Base-by-base conservation (phyloP, 441 rosid genomes). In the Adansonia rubrostipa region DNA sequence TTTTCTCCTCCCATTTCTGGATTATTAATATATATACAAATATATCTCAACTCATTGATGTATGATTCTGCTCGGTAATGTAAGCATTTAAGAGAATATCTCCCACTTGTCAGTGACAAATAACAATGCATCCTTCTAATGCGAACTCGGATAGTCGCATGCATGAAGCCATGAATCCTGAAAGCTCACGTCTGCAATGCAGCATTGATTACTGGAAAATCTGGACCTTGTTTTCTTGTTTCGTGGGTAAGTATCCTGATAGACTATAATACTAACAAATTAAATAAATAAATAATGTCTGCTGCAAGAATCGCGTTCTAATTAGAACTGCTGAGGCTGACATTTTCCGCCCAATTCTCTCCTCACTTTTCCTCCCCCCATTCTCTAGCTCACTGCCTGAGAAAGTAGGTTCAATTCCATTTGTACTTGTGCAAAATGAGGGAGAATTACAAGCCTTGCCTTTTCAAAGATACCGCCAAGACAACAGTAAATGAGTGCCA, bases 1-100 rank as follows among this genome's bases (percentile, higher is more conserved):
- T 54, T 54, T 56, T 54, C 75, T 54, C 58, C 62, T 40, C 19
- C 15, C 33, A 17, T 71, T 71, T 28, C 60, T 15, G 45, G 61
- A 60, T 60, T 20, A 2, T 36, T 36, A 36, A 45, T 45, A 10
- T 36, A 36, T 36, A 36, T 36, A 36, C 40, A 36, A 33, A 33
- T 36, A 36, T 36, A 36, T 36, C 40, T 4, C 40, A 36, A 36
- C 40, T 36, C 40, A 36, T 36, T 36, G 5, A 36, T 36, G 40
- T 36, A 36, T 36, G 40, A 36, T 36, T 47, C 44, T 66, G 44
- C 71, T 17, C 28, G 13, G 17, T 5, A 36, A 6, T 20, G 56
- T 36, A 36, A 36, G 40, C 40, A 36, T 36, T 36, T 36, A 36
- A 36, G 5, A 50, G 5, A 50, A 50, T 50, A 3, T 50, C 54